Conservation (phyloP, 306 rosid species). For the Boehmeria nivea region DNA sequence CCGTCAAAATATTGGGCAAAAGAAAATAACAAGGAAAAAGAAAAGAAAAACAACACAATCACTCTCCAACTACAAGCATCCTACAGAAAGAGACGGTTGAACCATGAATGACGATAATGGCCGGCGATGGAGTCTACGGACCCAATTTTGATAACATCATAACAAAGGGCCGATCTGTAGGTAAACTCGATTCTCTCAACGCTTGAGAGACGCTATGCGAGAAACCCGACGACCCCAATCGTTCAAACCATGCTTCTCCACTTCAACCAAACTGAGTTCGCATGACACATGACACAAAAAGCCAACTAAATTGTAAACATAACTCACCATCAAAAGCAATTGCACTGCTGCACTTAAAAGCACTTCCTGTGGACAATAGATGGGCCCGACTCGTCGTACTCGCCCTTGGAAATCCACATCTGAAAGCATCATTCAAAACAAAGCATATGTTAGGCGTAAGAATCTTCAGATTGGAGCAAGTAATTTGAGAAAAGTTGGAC, state of each 20-base stretch:
- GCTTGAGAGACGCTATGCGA: too few relatives aligned
- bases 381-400: constrained; percentile 93
- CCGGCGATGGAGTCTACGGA: constrained; percentile 32
- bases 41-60: constrained; percentile 42
- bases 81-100: constrained; percentile 51
- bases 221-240: too few relatives aligned
- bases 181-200: too few relatives aligned
- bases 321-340: constrained; percentile 49
- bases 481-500: not conserved
- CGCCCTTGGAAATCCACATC: constrained; percentile 99
- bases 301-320: constrained; percentile 46
- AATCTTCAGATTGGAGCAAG: not conserved
- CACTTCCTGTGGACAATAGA: constrained; percentile 98
- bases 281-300: constrained; percentile 72
- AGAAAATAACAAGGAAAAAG: not conserved
- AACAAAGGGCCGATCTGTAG: too few relatives aligned
- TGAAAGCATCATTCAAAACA: constrained; percentile 22
- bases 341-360: constrained; percentile 54
- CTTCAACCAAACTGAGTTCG: constrained; percentile 53
- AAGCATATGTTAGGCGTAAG: too few relatives aligned
- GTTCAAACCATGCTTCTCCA: constrained; percentile 14
- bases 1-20: constrained; percentile 36
- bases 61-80: constrained; percentile 66
- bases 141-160: too few relatives aligned
- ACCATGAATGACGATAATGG: constrained; percentile 33